These are phyloP conservation scores for Hypoxylon rubiginosum DNA, from an alignment of 2,329 filamentous ascomycete species.

Conservation along the genomic window DNA sequence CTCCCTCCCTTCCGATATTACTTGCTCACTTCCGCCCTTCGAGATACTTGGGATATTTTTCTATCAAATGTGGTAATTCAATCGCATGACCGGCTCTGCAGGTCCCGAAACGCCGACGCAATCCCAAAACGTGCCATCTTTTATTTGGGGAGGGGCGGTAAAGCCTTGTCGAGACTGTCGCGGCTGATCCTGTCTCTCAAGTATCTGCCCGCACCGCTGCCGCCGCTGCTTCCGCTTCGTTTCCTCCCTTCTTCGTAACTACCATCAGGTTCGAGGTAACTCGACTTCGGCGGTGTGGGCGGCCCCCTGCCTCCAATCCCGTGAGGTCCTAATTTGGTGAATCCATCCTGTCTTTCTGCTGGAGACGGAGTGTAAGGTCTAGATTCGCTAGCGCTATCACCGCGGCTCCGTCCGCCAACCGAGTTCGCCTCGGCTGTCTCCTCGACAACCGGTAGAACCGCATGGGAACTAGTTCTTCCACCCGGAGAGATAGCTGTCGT, in stretches of 20 bases:
- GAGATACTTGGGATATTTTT: conserved; percentile 13
- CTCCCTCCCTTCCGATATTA: conserved; percentile 21
- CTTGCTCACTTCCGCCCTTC: conserved; percentile 14
- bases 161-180: conserved; percentile 71
- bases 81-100: conserved; percentile 4
- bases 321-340: conserved; percentile 52
- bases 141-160: conserved; percentile 67
- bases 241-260: conserved; percentile 56
- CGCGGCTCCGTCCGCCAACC: conserved; percentile 70
- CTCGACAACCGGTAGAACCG: conserved; percentile 84
- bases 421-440: conserved; percentile 86
- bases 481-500: conserved; percentile 46
- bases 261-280: conserved; percentile 59
- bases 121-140: background rate
- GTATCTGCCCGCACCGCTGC: conserved; percentile 50
- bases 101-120: conserved; percentile 31
- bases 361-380: conserved; percentile 53
- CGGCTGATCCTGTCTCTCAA: conserved; percentile 60
- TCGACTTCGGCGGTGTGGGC: conserved; percentile 63
- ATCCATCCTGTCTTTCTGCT: conserved; percentile 53
- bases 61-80: conserved; percentile 16
- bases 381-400: conserved; percentile 56
- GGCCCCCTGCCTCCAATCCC: conserved; percentile 54
- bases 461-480: conserved; percentile 49
- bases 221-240: conserved; percentile 43